A percentile compares a stretch with the other conserved stretches of the same genome.
Conservation (phyloP, 139 green algal genomes). For the Marvania coccoides region DNA sequence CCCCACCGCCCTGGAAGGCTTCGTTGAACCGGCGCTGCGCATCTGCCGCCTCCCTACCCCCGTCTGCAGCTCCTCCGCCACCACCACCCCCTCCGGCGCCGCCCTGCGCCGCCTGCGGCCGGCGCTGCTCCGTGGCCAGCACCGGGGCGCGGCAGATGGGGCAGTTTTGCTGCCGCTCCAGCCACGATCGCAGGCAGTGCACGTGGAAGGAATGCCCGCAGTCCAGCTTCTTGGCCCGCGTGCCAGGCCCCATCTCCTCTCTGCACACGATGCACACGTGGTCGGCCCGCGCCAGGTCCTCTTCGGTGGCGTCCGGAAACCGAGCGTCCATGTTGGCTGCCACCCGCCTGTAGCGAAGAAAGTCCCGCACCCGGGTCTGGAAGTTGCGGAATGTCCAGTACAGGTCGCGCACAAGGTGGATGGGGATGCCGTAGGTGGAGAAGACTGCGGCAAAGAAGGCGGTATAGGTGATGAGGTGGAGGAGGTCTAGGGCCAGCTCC, state of each 20-base stretch:
- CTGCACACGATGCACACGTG: slow-evolving; percentile 96
- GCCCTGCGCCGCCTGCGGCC: background rate
- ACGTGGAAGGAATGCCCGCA: slow-evolving; percentile 95
- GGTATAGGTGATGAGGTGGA: slow-evolving; percentile 94
- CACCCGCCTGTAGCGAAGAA: slow-evolving; percentile 81
- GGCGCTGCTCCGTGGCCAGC: slow-evolving; percentile 24
- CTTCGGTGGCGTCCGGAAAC: slow-evolving; percentile 78
- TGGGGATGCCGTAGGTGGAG: slow-evolving; percentile 87
- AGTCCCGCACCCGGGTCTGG: slow-evolving; percentile 76
- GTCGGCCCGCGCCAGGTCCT: slow-evolving; percentile 82
- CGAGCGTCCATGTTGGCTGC: slow-evolving; percentile 87
- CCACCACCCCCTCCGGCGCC: background rate
- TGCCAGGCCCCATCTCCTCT: slow-evolving; percentile 71
- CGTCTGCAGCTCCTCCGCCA: background rate
- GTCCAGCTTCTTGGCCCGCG: slow-evolving; percentile 81
- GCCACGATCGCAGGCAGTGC: slow-evolving; percentile 93
- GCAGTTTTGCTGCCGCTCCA: slow-evolving; percentile 96
- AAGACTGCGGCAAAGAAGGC: slow-evolving; percentile 97
- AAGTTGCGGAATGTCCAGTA: slow-evolving; percentile 97
- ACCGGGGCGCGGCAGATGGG: slow-evolving; percentile 90
- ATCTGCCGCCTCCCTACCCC: background rate
- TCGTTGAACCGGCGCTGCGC: background rate
- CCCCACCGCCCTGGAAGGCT: background rate
- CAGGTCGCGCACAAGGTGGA: slow-evolving; percentile 94
- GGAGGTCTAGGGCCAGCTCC: slow-evolving; percentile 90